Base-by-base conservation (phyloP, 441 rosid genomes). In the Jatropha multifida region DNA sequence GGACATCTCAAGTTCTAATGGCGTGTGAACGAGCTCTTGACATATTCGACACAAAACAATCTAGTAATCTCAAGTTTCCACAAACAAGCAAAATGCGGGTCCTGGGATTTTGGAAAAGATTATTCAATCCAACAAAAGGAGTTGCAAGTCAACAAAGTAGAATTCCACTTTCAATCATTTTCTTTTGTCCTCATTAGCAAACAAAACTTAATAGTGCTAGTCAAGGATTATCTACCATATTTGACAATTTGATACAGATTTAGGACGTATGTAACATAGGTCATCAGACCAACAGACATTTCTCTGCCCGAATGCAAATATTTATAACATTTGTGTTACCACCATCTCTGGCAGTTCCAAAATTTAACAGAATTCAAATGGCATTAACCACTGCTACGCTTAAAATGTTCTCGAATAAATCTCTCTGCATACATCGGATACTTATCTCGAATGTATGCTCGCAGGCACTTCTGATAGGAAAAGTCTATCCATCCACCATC, bases 401-500 rank as follows among this genome's bases (percentile, higher is more conserved):
- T 91, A 70, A 88, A 83, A 79, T 89, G 89, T 75, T 85, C 90
- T 62, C 85, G 85, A 71, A 89, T 91, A 81, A 88, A 93, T 73
- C 89, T 87, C 81, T 93, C 95, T 0, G 95, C 92, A 56, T 88
- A 78, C 18, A 83, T 71, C 44, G 94, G 94, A 71, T 91, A 91
- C 87, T 81, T 89, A 73, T 81, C 75, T 83, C 86, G 89, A 73
- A 90, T 80, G 71, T 94, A 92, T 41, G 88, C 92, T 78, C 88
- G 87, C 75, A 94, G 83, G 81, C 98, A 90, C 76, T 94, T 94
- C 79, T 87, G 94, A 82, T 92, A 94, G 2, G 97, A 94, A 82
- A 94, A 92, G 83, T 92, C 97, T 75, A 94, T 90, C 90, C 94
- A 94, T 70, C 84, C 88, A 81, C 94, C 98, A 78, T 90, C 97